Evolutionary conservation across 148 eudicot species (phyloP).

Genomic region (Persicaria tinctoria): DNA sequence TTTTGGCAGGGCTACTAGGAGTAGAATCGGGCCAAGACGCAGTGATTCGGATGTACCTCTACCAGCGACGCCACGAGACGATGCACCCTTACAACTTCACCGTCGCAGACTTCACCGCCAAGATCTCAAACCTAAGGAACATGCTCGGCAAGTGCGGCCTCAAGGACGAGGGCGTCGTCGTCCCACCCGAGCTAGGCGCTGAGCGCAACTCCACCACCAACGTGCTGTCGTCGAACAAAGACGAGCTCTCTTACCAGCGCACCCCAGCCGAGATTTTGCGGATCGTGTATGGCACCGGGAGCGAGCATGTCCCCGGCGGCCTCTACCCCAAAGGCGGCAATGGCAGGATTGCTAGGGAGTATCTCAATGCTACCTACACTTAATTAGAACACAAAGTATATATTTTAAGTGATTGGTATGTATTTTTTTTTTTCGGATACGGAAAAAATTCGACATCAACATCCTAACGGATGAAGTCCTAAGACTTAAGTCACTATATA

Average conservation of each 20-base stretch:
- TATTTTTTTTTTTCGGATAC: too few species aligned
- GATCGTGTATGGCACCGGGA: constrained; percentile 52
- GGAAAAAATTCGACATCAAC: too few species aligned
- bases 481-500: too few species aligned
- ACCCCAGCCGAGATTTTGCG: constrained; percentile 53
- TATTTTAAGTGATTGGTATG: background rate
- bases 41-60: constrained; percentile 42
- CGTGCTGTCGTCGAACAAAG: constrained; percentile 38
- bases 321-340: constrained; percentile 69
- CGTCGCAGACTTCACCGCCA: constrained; percentile 56
- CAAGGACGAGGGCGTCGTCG: constrained; percentile 71
- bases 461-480: too few species aligned
- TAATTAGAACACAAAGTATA: background rate
- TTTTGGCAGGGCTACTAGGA: constrained; percentile 63
- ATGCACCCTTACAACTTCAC: constrained; percentile 53
- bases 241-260: constrained; percentile 51
- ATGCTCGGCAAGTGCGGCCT: constrained; percentile 48
- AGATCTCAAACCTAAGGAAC: constrained; percentile 55
- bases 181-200: constrained; percentile 49
- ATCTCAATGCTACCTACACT: constrained; percentile 17
- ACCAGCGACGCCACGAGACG: constrained; percentile 30
- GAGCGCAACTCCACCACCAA: constrained; percentile 40
- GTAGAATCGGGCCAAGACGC: constrained; percentile 89
- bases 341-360: constrained; percentile 44
- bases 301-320: constrained; percentile 57